phyloP scores from a whole-genome alignment of 305 asterid genomes.

The Fraxinus baroniana region DNA sequence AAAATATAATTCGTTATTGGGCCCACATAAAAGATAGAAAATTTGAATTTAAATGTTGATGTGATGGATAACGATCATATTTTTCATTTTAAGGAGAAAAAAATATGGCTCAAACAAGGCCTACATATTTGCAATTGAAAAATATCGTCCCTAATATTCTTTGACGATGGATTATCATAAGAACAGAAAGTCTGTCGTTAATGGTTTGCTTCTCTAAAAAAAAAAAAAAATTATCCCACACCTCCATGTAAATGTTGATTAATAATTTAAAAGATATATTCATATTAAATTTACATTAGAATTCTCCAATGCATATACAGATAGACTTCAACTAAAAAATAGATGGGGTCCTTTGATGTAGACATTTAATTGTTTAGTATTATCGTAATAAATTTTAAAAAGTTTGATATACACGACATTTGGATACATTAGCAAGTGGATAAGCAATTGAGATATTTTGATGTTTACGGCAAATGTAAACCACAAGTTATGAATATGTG shows the following conservation, averaged over 20 bases:
- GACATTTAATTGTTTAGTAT: not conserved
- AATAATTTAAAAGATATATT: not conserved
- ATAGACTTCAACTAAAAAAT: not conserved
- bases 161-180: not conserved
- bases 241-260: not conserved
- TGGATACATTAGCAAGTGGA: not conserved
- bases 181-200: not conserved
- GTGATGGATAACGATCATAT: too few species aligned
- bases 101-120: too few species aligned
- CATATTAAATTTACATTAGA: not conserved
- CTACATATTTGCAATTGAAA: not conserved
- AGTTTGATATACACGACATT: not conserved
- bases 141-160: not conserved
- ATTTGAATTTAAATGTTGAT: too few species aligned
- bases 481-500: slow-evolving; percentile 24
- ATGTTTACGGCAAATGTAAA: slow-evolving; percentile 17
- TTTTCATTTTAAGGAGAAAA: too few species aligned
- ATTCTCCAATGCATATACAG: not conserved
- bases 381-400: not conserved
- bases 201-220: not conserved
- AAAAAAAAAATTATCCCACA: not conserved
- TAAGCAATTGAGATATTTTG: slow-evolving; percentile 21
- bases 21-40: too few species aligned
- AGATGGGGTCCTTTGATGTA: not conserved
- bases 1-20: too few species aligned